Percentiles rank a stretch among this genome's conserved stretches.
Evolutionary conservation across 2,329 filamentous ascomycete species (phyloP).

Genomic region (Xylaria sp.): DNA sequence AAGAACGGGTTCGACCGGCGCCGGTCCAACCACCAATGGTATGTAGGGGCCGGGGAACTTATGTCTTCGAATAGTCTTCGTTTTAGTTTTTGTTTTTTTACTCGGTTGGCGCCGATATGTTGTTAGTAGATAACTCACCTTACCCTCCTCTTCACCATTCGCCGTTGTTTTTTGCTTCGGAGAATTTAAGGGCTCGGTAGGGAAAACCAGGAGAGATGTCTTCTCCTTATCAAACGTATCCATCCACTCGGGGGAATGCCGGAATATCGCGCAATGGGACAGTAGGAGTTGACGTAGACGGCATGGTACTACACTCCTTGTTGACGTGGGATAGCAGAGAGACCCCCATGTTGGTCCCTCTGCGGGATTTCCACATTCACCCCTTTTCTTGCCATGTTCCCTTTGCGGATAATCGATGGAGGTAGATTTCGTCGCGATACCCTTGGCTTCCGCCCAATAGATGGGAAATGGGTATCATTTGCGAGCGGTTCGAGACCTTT

Average conservation of each 20-base stretch:
- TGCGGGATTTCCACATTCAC: neutral
- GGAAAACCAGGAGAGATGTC: neutral
- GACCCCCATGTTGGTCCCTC: neutral
- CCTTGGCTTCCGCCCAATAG: neutral
- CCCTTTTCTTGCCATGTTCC: neutral
- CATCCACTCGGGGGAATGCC: neutral
- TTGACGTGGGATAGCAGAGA: slow-evolving; percentile 12
- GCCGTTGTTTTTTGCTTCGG: too few relatives aligned
- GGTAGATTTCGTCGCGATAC: neutral
- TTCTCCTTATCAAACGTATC: neutral
- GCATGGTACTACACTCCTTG: slow-evolving; percentile 13
- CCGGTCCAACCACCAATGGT: neutral
- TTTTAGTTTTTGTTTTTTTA: too few relatives aligned
- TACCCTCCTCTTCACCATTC: neutral
- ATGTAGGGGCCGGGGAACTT: neutral
- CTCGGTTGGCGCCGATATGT: neutral
- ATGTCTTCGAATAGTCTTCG: neutral
- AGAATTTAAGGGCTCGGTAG: neutral
- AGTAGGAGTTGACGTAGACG: neutral
- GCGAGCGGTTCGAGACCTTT: neutral
- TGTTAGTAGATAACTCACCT: neutral
- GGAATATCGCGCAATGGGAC: neutral
- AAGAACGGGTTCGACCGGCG: neutral
- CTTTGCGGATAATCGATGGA: neutral
- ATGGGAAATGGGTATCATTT: neutral